Evolutionary conservation across 192 early-diverging fungal genomes (phyloP), one percentile per base, ranked within the genome.

Genomic region (Coemansia sp.): DNA sequence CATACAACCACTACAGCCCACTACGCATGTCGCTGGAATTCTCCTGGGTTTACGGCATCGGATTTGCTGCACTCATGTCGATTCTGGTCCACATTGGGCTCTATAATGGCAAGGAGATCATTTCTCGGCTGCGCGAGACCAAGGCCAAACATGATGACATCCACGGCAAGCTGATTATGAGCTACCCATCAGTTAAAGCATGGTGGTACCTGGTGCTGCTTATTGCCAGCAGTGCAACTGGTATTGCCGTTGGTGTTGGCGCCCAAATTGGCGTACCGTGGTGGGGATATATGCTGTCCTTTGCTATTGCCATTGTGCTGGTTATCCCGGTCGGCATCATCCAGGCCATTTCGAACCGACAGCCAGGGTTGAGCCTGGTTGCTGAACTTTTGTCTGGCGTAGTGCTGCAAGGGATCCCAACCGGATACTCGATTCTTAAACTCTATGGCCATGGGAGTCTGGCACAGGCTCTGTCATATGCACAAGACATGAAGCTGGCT

Each of bases 381-480:
- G 86, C 86, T 32, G 89, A 95, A 67, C 80, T 91, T 30, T 71
- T 93, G n/a, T 85, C 82, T 8, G 93, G 93, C 32, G 84, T 85
- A 15, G 78, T 90, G 9, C 61, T 87, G 4, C 89, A 88, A 26
- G 93, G 91, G 10, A 69, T 90, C 17, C 82, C 90, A 17, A 85
- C 90, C 17, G 86, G 82, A 12, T 88, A 91, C 53, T 83, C 90
- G 39, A 81, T 85, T 11, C 92, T 92, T 81, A 95, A 95, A 66
- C 84, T 90, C 26, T 83, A 90, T 39, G 89, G 87, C 50, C 83
- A 84, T 55, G 90, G 84, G 25, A 80, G 84, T 28, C 68, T 90
- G 54, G 61, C 78, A 14, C 93, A 97, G 63, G 85, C 84, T 25
- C 55, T 94, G 26, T 75, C 79, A 5, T 85, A 93, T n/a, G 65